Evolutionary conservation across 345 rosid species (phyloP), one percentile per base, ranked within the genome.

Genomic region (Boechera stricta): DNA sequence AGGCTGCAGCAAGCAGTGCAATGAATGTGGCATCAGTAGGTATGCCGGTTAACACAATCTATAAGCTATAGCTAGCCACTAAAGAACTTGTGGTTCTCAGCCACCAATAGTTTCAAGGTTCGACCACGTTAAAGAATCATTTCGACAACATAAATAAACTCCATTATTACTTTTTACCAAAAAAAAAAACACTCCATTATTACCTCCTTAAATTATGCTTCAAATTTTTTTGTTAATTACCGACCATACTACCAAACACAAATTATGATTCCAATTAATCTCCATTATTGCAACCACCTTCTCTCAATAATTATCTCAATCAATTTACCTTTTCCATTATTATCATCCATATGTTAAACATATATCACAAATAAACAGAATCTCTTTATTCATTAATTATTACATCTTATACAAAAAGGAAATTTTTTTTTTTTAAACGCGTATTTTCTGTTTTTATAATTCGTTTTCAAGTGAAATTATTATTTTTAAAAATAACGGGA

Each of bases 231-330:
- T 21, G 24, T 21, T 76, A 64, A 77, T 77, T 77, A 77, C 72
- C 67, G 60, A 64, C 72, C 76, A 64, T 62, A 38, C 10, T 63
- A 77, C 76, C 72, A 71, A 77, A 71, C 60, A 70, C 54, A 52
- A 44, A 64, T 71, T 55, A 77, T 77, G 65, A 41, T 69, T 42
- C 64, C 57, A 56, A 61, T 68, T 76, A 24, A 54, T 70, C 55
- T 71, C 81, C 61, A 72, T 72, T 57, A 78, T 72, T 58, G 49
- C 77, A 58, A 65, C 63, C 33, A 72, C 72, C 64, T 29, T 51
- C 73, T 73, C 13, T 59, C 49, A 47, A 78, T 78, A 39, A 66
- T 72, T 33, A 49, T 59, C 51, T 49, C 69, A 48, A 57, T 71
- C 61, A 54, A 10, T 15, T 61, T 35, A 54, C n/a, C 64, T 35